phyloP scores from a whole-genome alignment of 495 filamentous ascomycete species.

The Neurospora africana region DNA sequence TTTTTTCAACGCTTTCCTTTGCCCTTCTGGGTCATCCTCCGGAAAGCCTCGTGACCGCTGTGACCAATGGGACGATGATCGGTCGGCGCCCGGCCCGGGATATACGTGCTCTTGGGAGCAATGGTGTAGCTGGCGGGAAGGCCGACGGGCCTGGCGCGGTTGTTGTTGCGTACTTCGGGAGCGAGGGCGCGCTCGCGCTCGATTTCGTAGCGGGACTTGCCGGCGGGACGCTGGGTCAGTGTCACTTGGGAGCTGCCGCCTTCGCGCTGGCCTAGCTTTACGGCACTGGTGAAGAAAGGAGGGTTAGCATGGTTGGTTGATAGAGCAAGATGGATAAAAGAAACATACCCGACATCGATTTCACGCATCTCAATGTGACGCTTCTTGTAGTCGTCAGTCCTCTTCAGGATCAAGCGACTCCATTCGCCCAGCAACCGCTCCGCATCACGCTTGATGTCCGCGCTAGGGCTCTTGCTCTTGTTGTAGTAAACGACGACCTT shows the following conservation, averaged over 20 bases:
- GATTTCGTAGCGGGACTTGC: constrained; percentile 40
- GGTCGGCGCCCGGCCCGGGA: constrained; percentile 23
- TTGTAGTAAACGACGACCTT: constrained; percentile 96
- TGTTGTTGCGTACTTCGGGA: constrained; percentile 49
- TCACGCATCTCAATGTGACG: constrained; percentile 48
- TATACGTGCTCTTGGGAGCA: constrained; percentile 55
- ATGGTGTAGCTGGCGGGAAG: constrained; percentile 71
- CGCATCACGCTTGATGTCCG: constrained; percentile 82
- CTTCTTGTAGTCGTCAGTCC: constrained; percentile 86
- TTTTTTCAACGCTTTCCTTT: constrained; percentile 38
- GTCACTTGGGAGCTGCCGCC: constrained; percentile 30
- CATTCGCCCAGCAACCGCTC: constrained; percentile 86
- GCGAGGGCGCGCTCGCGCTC: constrained; percentile 63
- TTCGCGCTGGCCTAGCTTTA: constrained; percentile 35
- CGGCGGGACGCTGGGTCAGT: constrained; percentile 34
- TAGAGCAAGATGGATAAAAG: constrained; percentile 16
- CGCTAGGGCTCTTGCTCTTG: constrained; percentile 77
- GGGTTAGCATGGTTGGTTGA: constrained; percentile 8
- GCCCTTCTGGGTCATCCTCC: constrained; percentile 67
- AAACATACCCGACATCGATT: constrained; percentile 41
- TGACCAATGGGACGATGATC: constrained; percentile 55
- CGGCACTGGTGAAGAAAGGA: constrained; percentile 32
- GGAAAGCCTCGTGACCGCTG: constrained; percentile 69
- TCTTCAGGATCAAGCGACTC: constrained; percentile 90
- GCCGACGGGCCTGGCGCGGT: constrained; percentile 61